phyloP scores from a whole-genome alignment of 2,329 filamentous ascomycete species.

The Massarina eburnea region DNA sequence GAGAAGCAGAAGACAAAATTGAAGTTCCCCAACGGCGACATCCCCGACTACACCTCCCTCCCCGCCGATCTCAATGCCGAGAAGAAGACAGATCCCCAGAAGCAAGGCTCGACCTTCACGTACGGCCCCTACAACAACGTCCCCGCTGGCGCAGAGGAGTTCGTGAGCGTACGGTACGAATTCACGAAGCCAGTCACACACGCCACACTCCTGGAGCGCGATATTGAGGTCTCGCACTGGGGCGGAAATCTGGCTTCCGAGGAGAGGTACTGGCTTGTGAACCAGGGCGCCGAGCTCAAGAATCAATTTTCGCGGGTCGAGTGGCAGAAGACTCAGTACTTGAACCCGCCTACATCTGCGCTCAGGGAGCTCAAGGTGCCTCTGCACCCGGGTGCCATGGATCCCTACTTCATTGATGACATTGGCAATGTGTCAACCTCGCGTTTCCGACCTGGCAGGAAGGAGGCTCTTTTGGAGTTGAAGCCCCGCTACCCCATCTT shows the following conservation, averaged over 20 bases:
- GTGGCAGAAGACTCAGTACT: constrained; percentile 60
- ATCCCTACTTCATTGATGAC: constrained; percentile 93
- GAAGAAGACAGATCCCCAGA: constrained; percentile 70
- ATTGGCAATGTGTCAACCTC: constrained; percentile 98
- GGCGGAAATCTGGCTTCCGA: constrained; percentile 95
- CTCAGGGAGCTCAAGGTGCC: constrained; percentile 81
- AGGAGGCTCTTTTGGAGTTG: constrained; percentile 82
- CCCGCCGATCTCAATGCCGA: constrained; percentile 59
- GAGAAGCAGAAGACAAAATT: constrained; percentile 96
- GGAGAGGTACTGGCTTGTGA: constrained; percentile 85
- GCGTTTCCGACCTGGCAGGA: constrained; percentile 74
- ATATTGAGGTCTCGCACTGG: constrained; percentile 97
- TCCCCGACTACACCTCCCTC: constrained; percentile 84
- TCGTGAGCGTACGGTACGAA: constrained; percentile 83
- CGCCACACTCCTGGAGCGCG: constrained; percentile 77
- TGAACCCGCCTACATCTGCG: constrained; percentile 74
- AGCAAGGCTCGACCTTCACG: constrained; percentile 80
- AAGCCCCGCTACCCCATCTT: constrained; percentile 96
- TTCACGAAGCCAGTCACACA: constrained; percentile 91
- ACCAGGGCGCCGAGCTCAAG: constrained; percentile 75
- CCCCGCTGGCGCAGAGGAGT: constrained; percentile 72
- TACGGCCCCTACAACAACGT: constrained; percentile 88
- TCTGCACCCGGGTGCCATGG: constrained; percentile 74
- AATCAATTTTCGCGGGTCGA: constrained; percentile 54
- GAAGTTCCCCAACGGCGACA: constrained; percentile 76